Conservation (phyloP, 805 yeast genomes). For the Metschnikowia chrysomelidarum region DNA sequence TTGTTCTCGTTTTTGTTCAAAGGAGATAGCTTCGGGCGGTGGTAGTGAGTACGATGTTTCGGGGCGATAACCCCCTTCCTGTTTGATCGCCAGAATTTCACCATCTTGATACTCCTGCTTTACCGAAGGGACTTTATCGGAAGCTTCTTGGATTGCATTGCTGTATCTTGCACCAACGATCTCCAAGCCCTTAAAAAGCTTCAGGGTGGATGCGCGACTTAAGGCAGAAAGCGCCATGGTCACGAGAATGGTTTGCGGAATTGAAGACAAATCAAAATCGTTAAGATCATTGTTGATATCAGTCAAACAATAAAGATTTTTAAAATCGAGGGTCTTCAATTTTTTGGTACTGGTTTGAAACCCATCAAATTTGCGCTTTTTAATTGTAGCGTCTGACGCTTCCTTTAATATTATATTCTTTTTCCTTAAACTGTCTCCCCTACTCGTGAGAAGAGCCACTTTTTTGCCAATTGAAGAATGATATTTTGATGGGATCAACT, state of each 20-base stretch:
- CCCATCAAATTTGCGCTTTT: constrained; percentile 43
- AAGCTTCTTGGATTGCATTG: constrained; percentile 29
- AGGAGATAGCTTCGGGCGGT: constrained; percentile 51
- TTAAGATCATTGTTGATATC: constrained; percentile 58
- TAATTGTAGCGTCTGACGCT: constrained; percentile 30
- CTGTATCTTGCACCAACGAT: constrained; percentile 66
- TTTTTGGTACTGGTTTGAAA: constrained; percentile 33
- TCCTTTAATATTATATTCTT: constrained; percentile 32
- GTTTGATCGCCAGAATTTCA: constrained; percentile 20
- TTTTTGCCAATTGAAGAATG: constrained; percentile 29
- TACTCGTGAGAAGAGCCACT: constrained; percentile 26
- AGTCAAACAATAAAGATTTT: constrained; percentile 66
- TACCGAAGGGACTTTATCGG: constrained; percentile 11
- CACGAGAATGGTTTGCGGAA: constrained; percentile 63
- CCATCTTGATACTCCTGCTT: constrained; percentile 16
- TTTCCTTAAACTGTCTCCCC: constrained; percentile 43
- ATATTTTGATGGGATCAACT: constrained; percentile 34
- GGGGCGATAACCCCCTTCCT: constrained; percentile 32
- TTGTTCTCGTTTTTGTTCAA: constrained; percentile 56
- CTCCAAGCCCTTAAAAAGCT: constrained; percentile 64
- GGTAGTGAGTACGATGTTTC: constrained; percentile 53
- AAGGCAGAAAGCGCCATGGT: constrained; percentile 69
- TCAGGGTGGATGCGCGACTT: constrained; percentile 47
- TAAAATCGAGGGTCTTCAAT: constrained; percentile 42
- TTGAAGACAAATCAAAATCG: constrained; percentile 64